Conservation (phyloP, 2,329 filamentous ascomycete species). For the Pyricularia sp. region DNA sequence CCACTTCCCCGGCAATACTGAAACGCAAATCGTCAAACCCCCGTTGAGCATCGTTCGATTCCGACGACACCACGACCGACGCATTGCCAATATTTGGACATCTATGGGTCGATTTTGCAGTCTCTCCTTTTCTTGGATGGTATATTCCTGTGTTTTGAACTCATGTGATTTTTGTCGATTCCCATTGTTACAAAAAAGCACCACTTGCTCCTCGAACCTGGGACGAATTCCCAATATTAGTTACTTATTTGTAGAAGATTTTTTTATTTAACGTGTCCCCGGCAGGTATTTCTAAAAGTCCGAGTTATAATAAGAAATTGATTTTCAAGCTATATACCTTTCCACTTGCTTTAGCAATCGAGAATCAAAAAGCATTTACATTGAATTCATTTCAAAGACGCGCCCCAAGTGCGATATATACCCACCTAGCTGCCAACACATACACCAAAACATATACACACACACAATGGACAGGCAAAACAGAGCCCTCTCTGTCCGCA, state of each 20-base stretch:
- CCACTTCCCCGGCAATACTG: neutral
- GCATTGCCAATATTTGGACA: neutral
- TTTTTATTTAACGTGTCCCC: neutral
- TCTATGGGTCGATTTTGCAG: neutral
- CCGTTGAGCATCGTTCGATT: neutral
- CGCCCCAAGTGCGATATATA: neutral
- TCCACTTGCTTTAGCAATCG: neutral
- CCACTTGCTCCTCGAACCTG: neutral
- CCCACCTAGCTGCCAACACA: neutral
- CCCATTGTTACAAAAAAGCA: neutral
- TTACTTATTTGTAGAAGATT: neutral
- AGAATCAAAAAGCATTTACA: neutral
- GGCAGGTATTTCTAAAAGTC: neutral
- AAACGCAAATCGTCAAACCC: neutral
- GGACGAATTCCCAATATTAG: neutral
- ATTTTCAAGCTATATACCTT: neutral
- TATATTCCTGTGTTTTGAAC: neutral
- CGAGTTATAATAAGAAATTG: neutral
- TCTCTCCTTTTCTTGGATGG: neutral
- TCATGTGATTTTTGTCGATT: neutral
- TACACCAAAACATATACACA: neutral
- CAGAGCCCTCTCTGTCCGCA: neutral
- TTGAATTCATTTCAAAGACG: neutral
- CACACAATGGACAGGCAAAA: neutral
- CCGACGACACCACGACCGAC: neutral